These are phyloP conservation scores for Panaeolus papilionaceus DNA, from an alignment of 768 basidiomycete species.

Conservation along the genomic window DNA sequence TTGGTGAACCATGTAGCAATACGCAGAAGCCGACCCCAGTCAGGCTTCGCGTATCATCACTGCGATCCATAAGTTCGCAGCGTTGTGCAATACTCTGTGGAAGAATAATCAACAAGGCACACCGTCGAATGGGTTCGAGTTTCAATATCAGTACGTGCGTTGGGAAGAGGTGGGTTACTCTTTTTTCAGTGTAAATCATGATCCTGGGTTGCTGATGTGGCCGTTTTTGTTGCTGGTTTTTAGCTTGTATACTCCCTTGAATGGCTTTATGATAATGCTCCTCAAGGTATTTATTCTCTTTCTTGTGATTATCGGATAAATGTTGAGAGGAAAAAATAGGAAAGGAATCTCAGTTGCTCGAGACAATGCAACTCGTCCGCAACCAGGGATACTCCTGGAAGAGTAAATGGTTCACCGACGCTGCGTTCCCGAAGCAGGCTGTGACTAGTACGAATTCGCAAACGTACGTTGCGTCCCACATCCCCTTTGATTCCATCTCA, in stretches of 20 bases:
- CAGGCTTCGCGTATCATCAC: constrained; percentile 43
- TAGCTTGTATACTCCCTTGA: constrained; percentile 44
- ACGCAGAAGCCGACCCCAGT: constrained; percentile 46
- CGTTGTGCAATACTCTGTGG: constrained; percentile 42
- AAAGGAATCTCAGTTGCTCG: constrained; percentile 41
- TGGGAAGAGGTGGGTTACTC: constrained; percentile 43
- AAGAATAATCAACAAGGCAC: constrained; percentile 41
- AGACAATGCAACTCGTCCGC: constrained; percentile 48
- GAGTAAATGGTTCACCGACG: constrained; percentile 44
- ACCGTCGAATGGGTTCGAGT: constrained; percentile 45
- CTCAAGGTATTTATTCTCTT: constrained; percentile 35
- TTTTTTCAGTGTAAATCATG: too few species aligned
- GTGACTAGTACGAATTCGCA: constrained; percentile 35
- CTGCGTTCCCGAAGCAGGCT: constrained; percentile 40
- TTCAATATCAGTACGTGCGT: constrained; percentile 48
- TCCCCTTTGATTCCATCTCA: not conserved
- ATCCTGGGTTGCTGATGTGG: not conserved
- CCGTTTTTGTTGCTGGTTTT: not conserved
- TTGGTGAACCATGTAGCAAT: constrained; percentile 38
- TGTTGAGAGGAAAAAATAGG: constrained; percentile 25
- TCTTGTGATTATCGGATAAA: not conserved
- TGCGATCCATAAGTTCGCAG: constrained; percentile 44
- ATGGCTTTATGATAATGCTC: constrained; percentile 49
- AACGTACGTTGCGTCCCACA: constrained; percentile 32
- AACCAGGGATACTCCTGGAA: constrained; percentile 49